Conservation (phyloP, 208 protist genomes). For the Tritrichomonas musculus region DNA sequence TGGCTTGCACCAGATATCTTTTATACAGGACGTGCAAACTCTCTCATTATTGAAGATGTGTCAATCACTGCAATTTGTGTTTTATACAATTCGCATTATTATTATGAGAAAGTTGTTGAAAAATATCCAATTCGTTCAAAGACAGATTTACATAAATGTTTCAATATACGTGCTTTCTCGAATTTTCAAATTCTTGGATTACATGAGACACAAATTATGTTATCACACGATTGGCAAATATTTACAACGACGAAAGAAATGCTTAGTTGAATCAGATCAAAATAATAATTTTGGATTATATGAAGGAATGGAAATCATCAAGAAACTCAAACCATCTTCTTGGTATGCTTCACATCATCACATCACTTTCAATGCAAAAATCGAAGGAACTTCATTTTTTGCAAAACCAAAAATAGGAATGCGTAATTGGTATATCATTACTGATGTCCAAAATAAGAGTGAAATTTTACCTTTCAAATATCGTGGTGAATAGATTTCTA, state of each 20-base stretch:
- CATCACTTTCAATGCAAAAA: too few relatives aligned
- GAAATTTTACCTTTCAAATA: background rate
- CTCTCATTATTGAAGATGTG: background rate
- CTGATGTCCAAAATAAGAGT: too few relatives aligned
- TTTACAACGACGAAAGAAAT: background rate
- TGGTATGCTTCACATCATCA: background rate
- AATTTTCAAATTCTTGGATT: background rate
- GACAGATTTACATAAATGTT: background rate
- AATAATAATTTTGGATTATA: too few relatives aligned
- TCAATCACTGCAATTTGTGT: background rate
- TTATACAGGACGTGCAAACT: too few relatives aligned
- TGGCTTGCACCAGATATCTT: background rate
- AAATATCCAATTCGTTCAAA: background rate
- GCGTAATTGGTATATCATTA: background rate
- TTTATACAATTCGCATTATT: background rate
- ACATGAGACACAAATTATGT: background rate
- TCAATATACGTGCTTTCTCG: background rate
- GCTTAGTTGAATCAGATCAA: background rate
- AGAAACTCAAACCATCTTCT: background rate
- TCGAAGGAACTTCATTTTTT: background rate
- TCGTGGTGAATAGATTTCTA: background rate
- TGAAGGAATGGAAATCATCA: background rate
- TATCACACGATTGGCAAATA: slow-evolving; percentile 25
- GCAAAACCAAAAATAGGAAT: background rate
- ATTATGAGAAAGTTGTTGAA: background rate